These are phyloP conservation scores for Poa pratensis DNA, from an alignment of 176 grass and related monocot species.

Conservation along the genomic window DNA sequence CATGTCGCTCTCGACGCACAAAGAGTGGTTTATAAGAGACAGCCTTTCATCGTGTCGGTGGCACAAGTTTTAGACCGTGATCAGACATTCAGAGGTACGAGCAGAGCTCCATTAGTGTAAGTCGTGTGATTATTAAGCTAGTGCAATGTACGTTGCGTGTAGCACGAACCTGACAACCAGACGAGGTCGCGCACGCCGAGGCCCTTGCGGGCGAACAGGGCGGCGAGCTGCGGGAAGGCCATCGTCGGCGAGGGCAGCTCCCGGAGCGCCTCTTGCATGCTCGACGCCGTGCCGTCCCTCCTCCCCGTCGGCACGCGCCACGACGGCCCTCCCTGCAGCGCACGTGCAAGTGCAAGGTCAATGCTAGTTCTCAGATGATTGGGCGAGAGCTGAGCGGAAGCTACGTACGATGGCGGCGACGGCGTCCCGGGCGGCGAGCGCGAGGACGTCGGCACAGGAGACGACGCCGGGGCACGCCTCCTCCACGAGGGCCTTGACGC, in stretches of 20 bases:
- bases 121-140: neutral
- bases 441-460: slow-evolving; percentile 86
- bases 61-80: neutral
- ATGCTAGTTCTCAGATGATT: neutral
- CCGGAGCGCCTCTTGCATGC: slow-evolving; percentile 53
- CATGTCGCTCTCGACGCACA: neutral
- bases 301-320: slow-evolving; percentile 91
- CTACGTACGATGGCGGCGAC: slow-evolving; percentile 68
- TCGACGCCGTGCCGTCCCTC: slow-evolving; percentile 77
- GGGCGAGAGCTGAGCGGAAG: neutral
- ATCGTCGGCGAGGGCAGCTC: slow-evolving; percentile 66
- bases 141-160: neutral
- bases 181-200: slow-evolving; percentile 75
- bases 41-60: slow-evolving; percentile 24
- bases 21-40: neutral
- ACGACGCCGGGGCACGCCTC: slow-evolving; percentile 89
- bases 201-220: slow-evolving; percentile 72
- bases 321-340: slow-evolving; percentile 67
- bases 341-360: neutral
- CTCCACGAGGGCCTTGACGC: slow-evolving; percentile 72
- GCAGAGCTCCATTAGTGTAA: neutral
- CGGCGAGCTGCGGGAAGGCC: slow-evolving; percentile 53
- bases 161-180: slow-evolving; percentile 64
- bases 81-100: neutral
- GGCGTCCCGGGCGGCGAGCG: slow-evolving; percentile 75